Base-by-base conservation (phyloP, 2,329 filamentous ascomycete species). In the Botrytis deweyae region DNA sequence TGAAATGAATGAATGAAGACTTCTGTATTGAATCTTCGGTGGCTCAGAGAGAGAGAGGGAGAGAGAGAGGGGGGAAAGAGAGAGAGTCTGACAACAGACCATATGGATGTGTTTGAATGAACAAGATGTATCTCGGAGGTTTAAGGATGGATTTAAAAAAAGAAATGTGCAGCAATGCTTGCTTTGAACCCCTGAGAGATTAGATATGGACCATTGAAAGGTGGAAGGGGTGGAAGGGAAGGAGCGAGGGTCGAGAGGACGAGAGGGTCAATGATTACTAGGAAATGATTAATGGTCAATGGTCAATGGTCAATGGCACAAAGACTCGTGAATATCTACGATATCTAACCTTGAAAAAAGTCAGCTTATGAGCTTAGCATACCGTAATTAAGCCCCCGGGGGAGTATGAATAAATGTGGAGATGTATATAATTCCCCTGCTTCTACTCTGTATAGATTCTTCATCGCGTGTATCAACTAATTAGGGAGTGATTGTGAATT, bases 111-210 rank as follows among this genome's bases (percentile, higher is more conserved):
- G 29, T 25, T 25, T 40, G 38, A 36, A 63, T 38, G 36, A 38
- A 38, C 25, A n/a, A 38, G 33, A 38, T 3, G 40, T 25, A 18
- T 42, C 42, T 63, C 38, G 25, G 25, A 63, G 61, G 61, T n/a
- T 29, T 62, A 18, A 62, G 20, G 20, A 8, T 65, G n/a, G 40
- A 65, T 46, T 33, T 65, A 36, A 65, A 65, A 33, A 65, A 65
- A 46, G 29, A 65, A 65, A 65, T 36, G 18, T 63, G 59, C 22
- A 63, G 36, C 5, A 20, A 64, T 44, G 61, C 62, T 64, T 64
- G 38, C 62, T 38, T 38, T n/a, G 64, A 66, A 52, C 33, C 44
- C 64, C 64, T 49, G 44, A 66, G 64, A 49, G 44, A 66, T 66
- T 61, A 25, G 58, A 61, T 61, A 38, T 16, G 29, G 29, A 33